These are phyloP conservation scores for Helotiales sp. DNA, from an alignment of 2,329 filamentous ascomycete species.

Conservation along the genomic window DNA sequence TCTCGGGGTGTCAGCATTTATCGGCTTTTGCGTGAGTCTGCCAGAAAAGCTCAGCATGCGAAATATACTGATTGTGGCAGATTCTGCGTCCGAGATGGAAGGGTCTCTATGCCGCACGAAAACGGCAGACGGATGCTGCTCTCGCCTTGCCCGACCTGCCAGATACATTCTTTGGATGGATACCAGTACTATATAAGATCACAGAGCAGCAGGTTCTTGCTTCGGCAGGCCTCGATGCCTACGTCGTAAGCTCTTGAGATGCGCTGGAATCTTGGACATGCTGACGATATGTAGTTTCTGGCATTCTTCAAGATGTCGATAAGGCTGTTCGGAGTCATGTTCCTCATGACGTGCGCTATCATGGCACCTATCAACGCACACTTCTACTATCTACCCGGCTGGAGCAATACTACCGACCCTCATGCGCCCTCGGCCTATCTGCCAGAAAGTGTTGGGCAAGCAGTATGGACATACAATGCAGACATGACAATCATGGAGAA, in stretches of 20 bases:
- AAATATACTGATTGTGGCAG: conserved; percentile 46
- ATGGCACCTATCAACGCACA: conserved; percentile 83
- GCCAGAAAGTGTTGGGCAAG: not conserved
- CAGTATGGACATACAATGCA: conserved; percentile 4
- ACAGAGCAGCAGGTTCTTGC: conserved; percentile 87
- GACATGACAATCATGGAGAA: conserved; percentile 4
- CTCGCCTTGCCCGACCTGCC: conserved; percentile 74
- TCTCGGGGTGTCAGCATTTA: conserved; percentile 69
- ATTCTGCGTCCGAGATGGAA: conserved; percentile 89
- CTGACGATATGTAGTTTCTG: conserved; percentile 61
- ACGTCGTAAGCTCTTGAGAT: conserved; percentile 60
- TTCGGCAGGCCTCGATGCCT: conserved; percentile 91
- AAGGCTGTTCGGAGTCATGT: conserved; percentile 75
- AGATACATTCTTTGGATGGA: conserved; percentile 89
- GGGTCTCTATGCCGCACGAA: conserved; percentile 84
- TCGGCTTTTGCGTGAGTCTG: conserved; percentile 70
- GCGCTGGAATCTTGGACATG: not conserved
- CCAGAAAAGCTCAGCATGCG: not conserved
- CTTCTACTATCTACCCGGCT: conserved; percentile 45
- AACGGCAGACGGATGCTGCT: conserved; percentile 64
- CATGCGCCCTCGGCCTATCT: conserved; percentile 1
- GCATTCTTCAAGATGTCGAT: conserved; percentile 96
- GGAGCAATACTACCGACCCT: conserved; percentile 34
- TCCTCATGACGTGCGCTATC: conserved; percentile 78
- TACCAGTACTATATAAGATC: conserved; percentile 79